Base-by-base conservation (phyloP, 345 rosid species). In the Hibiscus mutabilis region DNA sequence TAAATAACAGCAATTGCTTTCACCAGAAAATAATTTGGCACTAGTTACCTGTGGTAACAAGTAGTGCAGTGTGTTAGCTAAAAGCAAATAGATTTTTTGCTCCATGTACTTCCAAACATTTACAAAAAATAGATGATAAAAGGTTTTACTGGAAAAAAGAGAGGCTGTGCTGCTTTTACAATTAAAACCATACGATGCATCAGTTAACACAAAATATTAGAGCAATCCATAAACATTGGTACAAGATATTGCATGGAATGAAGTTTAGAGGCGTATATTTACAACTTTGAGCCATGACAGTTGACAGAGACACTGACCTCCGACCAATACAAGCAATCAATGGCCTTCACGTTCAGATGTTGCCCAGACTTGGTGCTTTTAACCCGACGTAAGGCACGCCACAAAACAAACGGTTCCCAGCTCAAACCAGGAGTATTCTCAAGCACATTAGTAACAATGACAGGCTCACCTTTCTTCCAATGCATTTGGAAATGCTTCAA, bases 331-430 rank as follows among this genome's bases (percentile, higher is more conserved):
- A 87, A 79, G 81, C 93, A 91, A 57, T 91, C 87, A 76, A 88
- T 68, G 14, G 89, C 86, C 24, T 70, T 74, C 53, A 86, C 92
- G 0, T 40, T 10, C 46, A 8, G 46, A 42, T 79, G 86, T 19
- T 33, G 46, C 4, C 13, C 82, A 66, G 83, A 84, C 42, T 81
- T 85, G 18, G 15, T 37, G 64, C 78, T 77, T 60, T 8, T 75
- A 33, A 68, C 59, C 83, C 84, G 88, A 40, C 92, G 84, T 71
- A 83, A 82, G 51, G 88, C 93, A 52, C 96, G 91, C 84, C 83
- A 84, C 92, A 89, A 88, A 63, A 93, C 96, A 85, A 81, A 72
- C 37, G 97, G 98, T 55, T 88, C 92, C 98, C 93, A 93, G 72
- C 96, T 93, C 72, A 93, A 77, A 25, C 97, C 91, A 74, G 82